These are phyloP conservation scores for Paecilomyces fulvus DNA, from an alignment of 2,329 filamentous ascomycete genomes.

Conservation along the genomic window DNA sequence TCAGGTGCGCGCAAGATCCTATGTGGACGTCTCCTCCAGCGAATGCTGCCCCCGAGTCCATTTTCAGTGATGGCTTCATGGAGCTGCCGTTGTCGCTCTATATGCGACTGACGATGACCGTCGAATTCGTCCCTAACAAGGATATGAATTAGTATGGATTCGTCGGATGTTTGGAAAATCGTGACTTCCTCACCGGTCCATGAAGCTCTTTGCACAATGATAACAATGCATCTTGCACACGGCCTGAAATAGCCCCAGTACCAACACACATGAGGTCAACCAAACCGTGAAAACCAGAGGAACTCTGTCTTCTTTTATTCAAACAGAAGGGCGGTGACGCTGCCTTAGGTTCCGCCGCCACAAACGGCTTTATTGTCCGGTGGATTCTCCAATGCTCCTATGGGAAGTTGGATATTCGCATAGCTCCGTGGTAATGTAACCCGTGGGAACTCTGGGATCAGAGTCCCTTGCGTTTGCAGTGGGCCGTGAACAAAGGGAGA, in stretches of 20 bases:
- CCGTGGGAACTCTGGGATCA: neutral
- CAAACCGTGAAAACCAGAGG: neutral
- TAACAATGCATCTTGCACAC: conserved; percentile 7
- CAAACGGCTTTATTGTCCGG: neutral
- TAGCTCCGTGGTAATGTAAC: neutral
- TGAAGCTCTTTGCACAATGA: conserved; percentile 9
- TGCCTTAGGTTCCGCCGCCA: neutral
- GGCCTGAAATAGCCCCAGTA: neutral
- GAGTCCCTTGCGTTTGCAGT: neutral
- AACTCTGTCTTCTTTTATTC: neutral
- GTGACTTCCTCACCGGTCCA: conserved; percentile 4
- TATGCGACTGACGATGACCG: conserved; percentile 5
- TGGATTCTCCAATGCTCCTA: neutral
- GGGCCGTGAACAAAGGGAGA: neutral
- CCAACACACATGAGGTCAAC: neutral
- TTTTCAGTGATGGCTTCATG: conserved; percentile 2
- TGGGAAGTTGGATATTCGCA: neutral
- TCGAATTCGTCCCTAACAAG: conserved; percentile 7
- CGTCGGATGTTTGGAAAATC: neutral
- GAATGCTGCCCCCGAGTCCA: neutral
- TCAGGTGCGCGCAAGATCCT: conserved; percentile 4
- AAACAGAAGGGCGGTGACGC: neutral
- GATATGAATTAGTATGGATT: neutral
- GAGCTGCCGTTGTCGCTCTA: conserved; percentile 6
- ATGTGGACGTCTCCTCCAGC: neutral